These are phyloP conservation scores for Jamesozyma spencerorum DNA, from an alignment of 805 yeast genomes.

Conservation along the genomic window DNA sequence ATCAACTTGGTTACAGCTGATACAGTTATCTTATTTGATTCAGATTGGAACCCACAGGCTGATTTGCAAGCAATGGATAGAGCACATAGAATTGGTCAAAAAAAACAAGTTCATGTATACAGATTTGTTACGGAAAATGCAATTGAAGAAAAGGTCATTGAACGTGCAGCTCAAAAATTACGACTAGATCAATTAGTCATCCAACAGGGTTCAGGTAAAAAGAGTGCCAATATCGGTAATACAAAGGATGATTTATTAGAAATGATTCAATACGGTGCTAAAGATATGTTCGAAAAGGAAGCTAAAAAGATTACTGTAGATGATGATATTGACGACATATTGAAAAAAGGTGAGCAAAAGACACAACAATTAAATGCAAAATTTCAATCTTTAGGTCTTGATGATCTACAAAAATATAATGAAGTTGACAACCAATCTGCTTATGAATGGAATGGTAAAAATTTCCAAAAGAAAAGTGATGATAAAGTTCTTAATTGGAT, in stretches of 20 bases:
- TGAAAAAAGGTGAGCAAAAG: constrained; percentile 71
- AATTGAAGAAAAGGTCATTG: constrained; percentile 91
- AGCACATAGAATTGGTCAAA: constrained; percentile 95
- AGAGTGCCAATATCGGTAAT: constrained; percentile 33
- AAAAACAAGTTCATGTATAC: constrained; percentile 86
- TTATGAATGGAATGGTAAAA: constrained; percentile 95
- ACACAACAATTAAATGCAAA: constrained; percentile 73
- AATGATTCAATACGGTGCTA: constrained; percentile 97
- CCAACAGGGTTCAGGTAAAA: constrained; percentile 68
- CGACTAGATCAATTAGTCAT: constrained; percentile 90
- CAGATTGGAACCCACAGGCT: constrained; percentile 98
- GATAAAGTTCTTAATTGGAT: constrained; percentile 48
- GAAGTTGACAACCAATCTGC: constrained; percentile 66
- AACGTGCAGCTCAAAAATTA: constrained; percentile 89
- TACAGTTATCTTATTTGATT: constrained; percentile 77
- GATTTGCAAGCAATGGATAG: constrained; percentile 97
- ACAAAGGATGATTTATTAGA: constrained; percentile 77
- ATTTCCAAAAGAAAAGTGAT: constrained; percentile 33
- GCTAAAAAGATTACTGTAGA: constrained; percentile 27
- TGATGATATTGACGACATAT: constrained; percentile 76
- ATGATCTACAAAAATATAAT: constrained; percentile 86
- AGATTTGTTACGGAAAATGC: constrained; percentile 93
- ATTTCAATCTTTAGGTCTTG: constrained; percentile 79
- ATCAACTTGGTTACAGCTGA: constrained; percentile 90
- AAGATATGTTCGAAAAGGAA: constrained; percentile 61